phyloP scores from a whole-genome alignment of 2,329 filamentous ascomycete genomes.

The Coniochaeta hoffmannii region DNA sequence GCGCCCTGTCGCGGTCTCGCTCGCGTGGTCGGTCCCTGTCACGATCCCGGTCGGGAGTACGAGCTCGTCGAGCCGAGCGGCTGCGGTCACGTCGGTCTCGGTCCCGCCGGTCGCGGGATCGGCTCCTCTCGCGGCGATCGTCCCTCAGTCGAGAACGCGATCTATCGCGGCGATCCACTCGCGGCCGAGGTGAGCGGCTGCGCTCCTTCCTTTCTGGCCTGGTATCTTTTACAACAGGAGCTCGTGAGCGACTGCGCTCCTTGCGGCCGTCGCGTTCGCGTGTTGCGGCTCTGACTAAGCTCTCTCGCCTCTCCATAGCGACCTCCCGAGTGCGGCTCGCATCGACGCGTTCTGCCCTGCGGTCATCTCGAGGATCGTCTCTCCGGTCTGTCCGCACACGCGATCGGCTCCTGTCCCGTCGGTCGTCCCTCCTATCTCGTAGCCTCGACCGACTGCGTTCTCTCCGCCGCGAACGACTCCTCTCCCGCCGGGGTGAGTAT shows the following conservation, averaged over 20 bases:
- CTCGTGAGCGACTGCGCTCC: conserved; percentile 14
- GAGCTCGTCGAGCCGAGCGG: conserved; percentile 13
- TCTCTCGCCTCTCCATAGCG: not conserved
- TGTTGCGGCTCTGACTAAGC: conserved; percentile 5
- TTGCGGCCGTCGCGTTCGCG: conserved; percentile 19
- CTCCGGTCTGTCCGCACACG: conserved; percentile 9
- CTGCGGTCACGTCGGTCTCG: conserved; percentile 13
- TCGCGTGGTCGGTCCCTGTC: conserved; percentile 12
- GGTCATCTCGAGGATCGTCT: conserved; percentile 4
- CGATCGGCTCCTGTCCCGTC: conserved; percentile 20
- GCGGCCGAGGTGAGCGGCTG: conserved; percentile 17
- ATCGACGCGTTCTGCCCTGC: conserved; percentile 13
- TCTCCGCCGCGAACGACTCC: conserved; percentile 18
- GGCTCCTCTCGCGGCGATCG: conserved; percentile 25
- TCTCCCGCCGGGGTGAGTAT: conserved; percentile 13
- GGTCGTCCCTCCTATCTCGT: conserved; percentile 18
- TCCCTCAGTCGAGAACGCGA: conserved; percentile 3
- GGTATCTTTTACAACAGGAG: conserved; percentile 7
- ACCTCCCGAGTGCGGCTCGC: conserved; percentile 6
- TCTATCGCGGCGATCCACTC: conserved; percentile 2
- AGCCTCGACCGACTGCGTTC: conserved; percentile 18
- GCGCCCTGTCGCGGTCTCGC: conserved; percentile 16
- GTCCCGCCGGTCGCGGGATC: conserved; percentile 19
- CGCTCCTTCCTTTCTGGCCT: conserved; percentile 2
- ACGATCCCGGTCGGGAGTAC: conserved; percentile 6